Evolutionary conservation across 1,284 basidiomycete genomes (phyloP), one percentile per base, ranked within the genome.

Genomic region (Phlebopus sp.): DNA sequence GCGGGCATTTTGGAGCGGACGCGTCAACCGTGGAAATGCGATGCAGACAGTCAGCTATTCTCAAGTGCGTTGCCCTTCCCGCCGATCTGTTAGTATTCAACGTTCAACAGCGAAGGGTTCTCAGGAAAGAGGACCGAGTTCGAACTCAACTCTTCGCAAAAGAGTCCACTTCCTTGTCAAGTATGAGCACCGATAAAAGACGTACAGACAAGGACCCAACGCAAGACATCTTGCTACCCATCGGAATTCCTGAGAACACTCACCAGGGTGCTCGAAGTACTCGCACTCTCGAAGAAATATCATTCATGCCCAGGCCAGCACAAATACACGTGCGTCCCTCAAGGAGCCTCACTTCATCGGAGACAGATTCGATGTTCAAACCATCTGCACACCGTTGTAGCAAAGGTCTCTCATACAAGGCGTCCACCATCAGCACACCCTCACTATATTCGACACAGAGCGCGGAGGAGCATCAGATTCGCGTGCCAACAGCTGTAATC

Each of bases 371-470:
- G 7, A 15, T 17, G 17, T 6, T 15, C 32, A 35, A 15, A 35
- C 35, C 42, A 5, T 15, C 34, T 10, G 17, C 27, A 10, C 19
- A 21, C 19, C 47, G 37, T 34, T 27, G 15, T 10, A 23, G 21
- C 15, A 39, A 18, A 15, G 46, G 39, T 9, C 34, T 51, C n/a
- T 51, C 50, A 37, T 41, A 62, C 44, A 63, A 66, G 51, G 55
- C 67, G 9, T 70, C 69, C 15, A 64, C 58, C 18, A 55, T 64
- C 34, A 69, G 65, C 47, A 69, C 69, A 3, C 55, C 49, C 25
- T 70, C 70, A 6, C 43, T 64, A 43, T 70, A 70, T 52, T 72
- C 70, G 30, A 62, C 63, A 4, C 68, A 62, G 43, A 71, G 67
- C 47, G 68, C 58, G 21, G 71, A 72, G 53, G 67, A 67, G 49